Base-by-base conservation (phyloP, 257 asterid genomes). In the Primulina huaijiensis region DNA sequence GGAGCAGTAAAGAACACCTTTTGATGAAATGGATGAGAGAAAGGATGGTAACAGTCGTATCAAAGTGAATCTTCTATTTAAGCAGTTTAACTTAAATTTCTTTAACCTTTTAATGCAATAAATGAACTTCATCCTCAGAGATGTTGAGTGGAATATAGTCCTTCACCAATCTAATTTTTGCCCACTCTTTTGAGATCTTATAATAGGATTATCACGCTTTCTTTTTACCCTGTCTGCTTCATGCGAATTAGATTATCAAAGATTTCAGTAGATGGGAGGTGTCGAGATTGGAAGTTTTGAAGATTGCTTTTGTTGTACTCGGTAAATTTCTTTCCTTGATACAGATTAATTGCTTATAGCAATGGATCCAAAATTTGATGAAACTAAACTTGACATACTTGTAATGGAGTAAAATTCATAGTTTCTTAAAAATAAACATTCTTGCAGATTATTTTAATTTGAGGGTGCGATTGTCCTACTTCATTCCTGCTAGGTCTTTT, bases 261-360 rank as follows among this genome's bases (percentile, higher is more conserved):
- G 85, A 85, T 64, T 72, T 73, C 66, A 78, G 80, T 60, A 80
- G 71, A 75, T 83, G 88, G 90, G 71, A 69, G 53, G 17, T 83
- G 17, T 82, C 87, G 12, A 78, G 64, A 34, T 23, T 78, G 11
- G 88, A 89, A 75, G 69, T 85, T 59, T 50, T 80, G 60, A 78
- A 82, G 67, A 69, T 72, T 65, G 86, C 71, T 60, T 65, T 77
- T 65, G 76, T 77, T 67, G 20, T 83, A 72, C 78, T 87, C 4
- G 93, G 97, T 92, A 81, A 79, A 60, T 79, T 62, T 74, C 59
- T n/a, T 25, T 65, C 46, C 3, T 71, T 65, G 12, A 31, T 19
- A 3, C 0, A 2, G 20, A 12, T 12, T 53, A 17, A 65, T 58
- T 70, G 33, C 69, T 50, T 11, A 14, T 35, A 59, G 11, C 40